phyloP scores from a whole-genome alignment of 2,329 filamentous ascomycete genomes.

The Ophiocordyceps camponoti-floridani region DNA sequence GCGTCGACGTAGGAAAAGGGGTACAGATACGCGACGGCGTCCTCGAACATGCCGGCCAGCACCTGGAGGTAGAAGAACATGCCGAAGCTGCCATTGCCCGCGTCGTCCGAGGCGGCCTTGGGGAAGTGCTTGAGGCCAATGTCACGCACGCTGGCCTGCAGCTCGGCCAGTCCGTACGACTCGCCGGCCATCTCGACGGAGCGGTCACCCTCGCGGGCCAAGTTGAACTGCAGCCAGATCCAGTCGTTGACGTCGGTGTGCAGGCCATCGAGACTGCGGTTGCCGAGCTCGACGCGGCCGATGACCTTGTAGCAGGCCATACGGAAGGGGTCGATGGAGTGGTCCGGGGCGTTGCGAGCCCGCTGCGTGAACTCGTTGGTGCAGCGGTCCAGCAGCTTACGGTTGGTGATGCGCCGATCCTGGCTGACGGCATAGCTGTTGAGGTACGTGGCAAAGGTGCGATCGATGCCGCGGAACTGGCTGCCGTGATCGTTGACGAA shows the following conservation, averaged over 20 bases:
- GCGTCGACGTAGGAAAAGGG: constrained; percentile 83
- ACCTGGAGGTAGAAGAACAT: constrained; percentile 91
- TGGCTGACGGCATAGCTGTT: constrained; percentile 62
- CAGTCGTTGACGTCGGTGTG: constrained; percentile 51
- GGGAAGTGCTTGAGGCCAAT: constrained; percentile 86
- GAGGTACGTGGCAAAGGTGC: constrained; percentile 78
- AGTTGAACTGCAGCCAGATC: constrained; percentile 55
- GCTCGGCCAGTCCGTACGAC: constrained; percentile 44
- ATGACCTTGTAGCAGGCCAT: constrained; percentile 98
- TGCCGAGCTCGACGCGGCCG: constrained; percentile 54
- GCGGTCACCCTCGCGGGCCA: constrained; percentile 47
- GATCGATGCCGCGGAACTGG: constrained; percentile 78
- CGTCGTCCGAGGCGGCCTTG: constrained; percentile 59
- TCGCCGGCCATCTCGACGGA: constrained; percentile 47
- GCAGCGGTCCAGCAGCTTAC: constrained; percentile 71
- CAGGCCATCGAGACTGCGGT: constrained; percentile 44
- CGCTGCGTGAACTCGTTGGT: constrained; percentile 80
- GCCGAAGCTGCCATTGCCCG: constrained; percentile 58
- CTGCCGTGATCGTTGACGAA: constrained; percentile 68
- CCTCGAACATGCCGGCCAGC: constrained; percentile 82
- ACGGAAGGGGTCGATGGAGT: constrained; percentile 81
- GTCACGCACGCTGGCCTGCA: constrained; percentile 67
- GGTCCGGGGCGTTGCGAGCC: constrained; percentile 65
- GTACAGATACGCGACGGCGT: constrained; percentile 82
- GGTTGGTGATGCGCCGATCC: constrained; percentile 54